Base-by-base conservation (phyloP, 768 basidiomycete species). In the Hericium coralloides region DNA sequence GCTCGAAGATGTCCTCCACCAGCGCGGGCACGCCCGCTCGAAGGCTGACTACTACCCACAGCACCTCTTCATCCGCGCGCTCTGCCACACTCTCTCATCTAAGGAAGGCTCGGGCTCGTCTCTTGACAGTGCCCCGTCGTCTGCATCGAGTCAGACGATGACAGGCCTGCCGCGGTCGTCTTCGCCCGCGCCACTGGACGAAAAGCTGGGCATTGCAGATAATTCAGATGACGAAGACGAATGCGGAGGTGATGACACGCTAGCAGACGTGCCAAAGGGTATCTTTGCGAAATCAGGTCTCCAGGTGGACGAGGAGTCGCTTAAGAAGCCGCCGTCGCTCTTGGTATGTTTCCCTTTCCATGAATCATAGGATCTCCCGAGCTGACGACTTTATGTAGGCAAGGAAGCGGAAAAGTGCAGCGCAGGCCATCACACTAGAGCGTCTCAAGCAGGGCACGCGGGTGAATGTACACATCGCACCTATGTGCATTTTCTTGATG, bases 41-140 rank as follows among this genome's bases (percentile, higher is more conserved):
- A 84, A 88, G 68, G 78, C 77, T 12, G 86, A 89, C 65, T 89
- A 88, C 65, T 90, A 85, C 69, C 59, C 68, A 15, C 76, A 79
- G 57, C 87, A 89, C 63, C 77, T 91, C 20, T 90, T 89, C 72
- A 70, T 89, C 38, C 80, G 83, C 18, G 70, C 87, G 37, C 75
- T 90, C 22, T 80, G 80, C 59, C 88, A 91, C 64, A 74, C 82
- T 49, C 73, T 88, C 25, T 67, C 38, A 38, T 55, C 55, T 37
- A 67, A 6, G 18, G 12, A 14, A 4, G 23, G 15, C 18, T 18
- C 37, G 12, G 37, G 20, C 12, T 20, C 17, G 37, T 38, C 9
- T 52, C n/a, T n/a, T 22, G 12, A 36, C 58, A 6, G 43, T 45
- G 43, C 43, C 8, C 9, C 43, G n/a, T 45, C 43, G 7, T 18